A percentile compares a stretch with the other conserved stretches of the same genome.
Evolutionary conservation across 2,329 filamentous ascomycete species (phyloP).

Genomic region (Coniochaeta ligniaria): DNA sequence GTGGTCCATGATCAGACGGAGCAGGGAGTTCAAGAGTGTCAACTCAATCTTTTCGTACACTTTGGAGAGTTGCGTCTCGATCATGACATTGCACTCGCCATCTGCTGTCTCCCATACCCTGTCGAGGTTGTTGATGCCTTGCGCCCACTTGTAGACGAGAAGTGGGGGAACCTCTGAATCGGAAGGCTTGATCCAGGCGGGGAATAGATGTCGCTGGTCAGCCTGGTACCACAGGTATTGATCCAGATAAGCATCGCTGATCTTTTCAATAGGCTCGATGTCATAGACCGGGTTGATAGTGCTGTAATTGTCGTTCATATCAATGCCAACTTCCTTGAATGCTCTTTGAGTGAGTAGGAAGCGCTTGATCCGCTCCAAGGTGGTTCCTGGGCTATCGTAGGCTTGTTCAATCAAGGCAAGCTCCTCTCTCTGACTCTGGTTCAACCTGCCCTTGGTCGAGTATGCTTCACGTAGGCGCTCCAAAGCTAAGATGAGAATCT

Average conservation of each 20-base stretch:
- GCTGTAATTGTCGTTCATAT: conserved; percentile 99
- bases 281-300: conserved; percentile 99
- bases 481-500: conserved; percentile 91
- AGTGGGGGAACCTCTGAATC: conserved; percentile 95
- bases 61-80: conserved; percentile 97
- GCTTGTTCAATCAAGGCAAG: conserved; percentile 95
- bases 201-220: conserved; percentile 93
- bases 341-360: conserved; percentile 95
- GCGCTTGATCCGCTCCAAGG: conserved; percentile 90
- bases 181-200: conserved; percentile 97
- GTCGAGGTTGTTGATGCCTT: conserved; percentile 96
- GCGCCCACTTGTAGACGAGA: conserved; percentile 96
- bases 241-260: conserved; percentile 96
- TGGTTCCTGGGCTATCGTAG: conserved; percentile 95
- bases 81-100: conserved; percentile 97
- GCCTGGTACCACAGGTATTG: conserved; percentile 99
- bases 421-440: conserved; percentile 96
- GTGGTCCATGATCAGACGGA: conserved; percentile 97
- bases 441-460: conserved; percentile 92
- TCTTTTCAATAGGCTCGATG: conserved; percentile 98
- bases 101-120: conserved; percentile 92
- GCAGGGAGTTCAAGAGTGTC: conserved; percentile 85
- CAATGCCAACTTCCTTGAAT: conserved; percentile 98
- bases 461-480: conserved; percentile 93
- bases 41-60: conserved; percentile 99